Base-by-base conservation (phyloP, 140 eudicot genomes). In the Ambrosia hybrid region DNA sequence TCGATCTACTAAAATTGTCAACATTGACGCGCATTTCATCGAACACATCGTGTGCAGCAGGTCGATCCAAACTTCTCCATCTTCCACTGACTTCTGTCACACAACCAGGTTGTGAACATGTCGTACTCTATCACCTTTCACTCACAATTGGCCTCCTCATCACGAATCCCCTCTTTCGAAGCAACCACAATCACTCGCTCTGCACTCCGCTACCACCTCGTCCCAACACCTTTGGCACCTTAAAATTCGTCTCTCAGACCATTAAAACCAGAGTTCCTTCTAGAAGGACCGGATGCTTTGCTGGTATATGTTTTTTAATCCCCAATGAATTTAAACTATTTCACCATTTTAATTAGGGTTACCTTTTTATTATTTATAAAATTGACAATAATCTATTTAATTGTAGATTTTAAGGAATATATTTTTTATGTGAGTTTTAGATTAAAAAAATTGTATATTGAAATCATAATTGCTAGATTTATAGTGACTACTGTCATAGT, bases 241-340 rank as follows among this genome's bases (percentile, higher is more conserved):
- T 67, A 9, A 74, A 26, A 57, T 14, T 57, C 65, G 12, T 51
- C 63, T 67, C 9, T 38, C 45, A 52, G 11, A 3, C 34, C 6
- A 33, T 53, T 30, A 63, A 53, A 60, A 68, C 13, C n/a, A 33
- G 41, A 30, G 17, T 58, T 37, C 12, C 73, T 65, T 60, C 77
- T 0, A 75, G 70, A 75, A 75, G 73, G 38, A 70, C 26, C 12
- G 68, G 78, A 63, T 80, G 84, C 69, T 70, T 71, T 80, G 80
- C 84, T 45, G 84, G 84, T 80, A 80, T 57, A 16, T 67, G 4
- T 73, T 51, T 56, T 5, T 11, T 14, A 51, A 46, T 67, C 16
- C 37, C 13, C 17, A 12, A 11, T 9, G 33, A 52, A 14, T 52
- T 21, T 7, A 52, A 15, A 14, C 51, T 9, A 15, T 14, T 53